These are phyloP conservation scores for Lumnitzera racemosa DNA, from an alignment of 345 rosid genomes.

Conservation along the genomic window DNA sequence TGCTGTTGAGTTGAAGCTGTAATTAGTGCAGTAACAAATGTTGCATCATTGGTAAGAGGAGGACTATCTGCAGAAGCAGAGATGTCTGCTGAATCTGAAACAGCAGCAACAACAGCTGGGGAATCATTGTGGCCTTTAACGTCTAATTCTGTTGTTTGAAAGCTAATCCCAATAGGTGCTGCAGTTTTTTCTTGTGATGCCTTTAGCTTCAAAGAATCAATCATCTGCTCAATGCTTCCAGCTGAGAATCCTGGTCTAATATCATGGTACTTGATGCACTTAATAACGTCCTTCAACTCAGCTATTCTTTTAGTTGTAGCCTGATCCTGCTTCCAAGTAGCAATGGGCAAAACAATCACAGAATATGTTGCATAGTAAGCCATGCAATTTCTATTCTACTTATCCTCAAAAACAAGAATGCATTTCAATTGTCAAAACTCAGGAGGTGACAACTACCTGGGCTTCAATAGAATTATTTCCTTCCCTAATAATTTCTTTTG, in stretches of 20 bases:
- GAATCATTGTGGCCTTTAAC: no score
- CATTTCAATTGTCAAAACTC: not conserved
- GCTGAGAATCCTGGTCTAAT: not conserved
- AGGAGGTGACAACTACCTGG: slow-evolving; percentile 6
- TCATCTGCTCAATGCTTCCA: slow-evolving; percentile 1
- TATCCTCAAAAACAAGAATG: no score
- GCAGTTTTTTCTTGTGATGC: not conserved
- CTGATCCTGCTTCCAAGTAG: slow-evolving; percentile 7
- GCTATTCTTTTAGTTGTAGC: slow-evolving; percentile 12
- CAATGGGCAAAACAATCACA: not conserved
- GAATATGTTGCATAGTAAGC: no score
- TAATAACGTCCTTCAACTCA: slow-evolving; percentile 10
- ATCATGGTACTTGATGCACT: slow-evolving; percentile 14
- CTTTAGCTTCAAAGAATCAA: slow-evolving; percentile 5
- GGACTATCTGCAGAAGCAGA: no score
- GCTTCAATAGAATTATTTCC: slow-evolving; percentile 6
- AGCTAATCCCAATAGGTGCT: not conserved
- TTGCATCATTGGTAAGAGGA: no score
- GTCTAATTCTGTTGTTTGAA: not conserved
- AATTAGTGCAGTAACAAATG: no score
- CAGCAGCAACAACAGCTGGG: no score
- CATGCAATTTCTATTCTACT: no score
- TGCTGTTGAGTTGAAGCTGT: no score
- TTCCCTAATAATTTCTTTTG: slow-evolving; percentile 4
- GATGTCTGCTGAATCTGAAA: no score